Conservation (phyloP, 2,329 filamentous ascomycete genomes). For the Pseudogymnoascus verrucosus region DNA sequence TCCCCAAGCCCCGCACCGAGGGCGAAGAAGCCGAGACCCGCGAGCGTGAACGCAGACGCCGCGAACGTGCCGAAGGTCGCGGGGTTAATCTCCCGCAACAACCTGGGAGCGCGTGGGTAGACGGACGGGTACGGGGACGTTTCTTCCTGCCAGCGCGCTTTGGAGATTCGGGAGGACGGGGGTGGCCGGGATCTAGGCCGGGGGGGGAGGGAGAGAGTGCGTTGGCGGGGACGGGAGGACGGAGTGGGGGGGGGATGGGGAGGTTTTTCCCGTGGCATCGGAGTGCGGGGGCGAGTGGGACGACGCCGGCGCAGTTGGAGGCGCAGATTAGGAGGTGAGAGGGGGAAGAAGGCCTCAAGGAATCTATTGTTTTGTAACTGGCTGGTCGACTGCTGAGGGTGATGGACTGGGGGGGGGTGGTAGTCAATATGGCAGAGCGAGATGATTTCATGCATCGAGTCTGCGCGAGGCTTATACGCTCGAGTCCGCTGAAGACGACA, state of each 20-base stretch:
- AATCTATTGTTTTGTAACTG: no score
- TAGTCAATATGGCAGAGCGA: no score
- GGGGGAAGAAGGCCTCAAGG: no score
- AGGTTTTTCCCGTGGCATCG: background rate
- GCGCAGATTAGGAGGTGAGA: conserved; percentile 12
- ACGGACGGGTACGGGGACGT: background rate
- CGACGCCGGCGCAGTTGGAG: conserved; percentile 29
- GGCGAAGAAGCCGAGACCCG: conserved; percentile 21
- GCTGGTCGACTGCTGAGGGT: no score
- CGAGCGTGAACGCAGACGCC: conserved; percentile 22
- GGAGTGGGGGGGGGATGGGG: background rate
- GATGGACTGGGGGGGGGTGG: no score
- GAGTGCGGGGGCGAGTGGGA: conserved; percentile 11
- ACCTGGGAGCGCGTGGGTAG: conserved; percentile 21
- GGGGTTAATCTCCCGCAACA: conserved; percentile 20
- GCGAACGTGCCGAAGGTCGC: conserved; percentile 15
- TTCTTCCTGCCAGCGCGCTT: background rate
- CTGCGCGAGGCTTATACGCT: no score
- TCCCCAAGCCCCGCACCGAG: conserved; percentile 72
- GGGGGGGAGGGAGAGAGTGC: background rate
- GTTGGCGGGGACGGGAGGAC: background rate
- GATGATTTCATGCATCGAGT: no score
- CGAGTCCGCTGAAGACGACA: no score
- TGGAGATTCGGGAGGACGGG: background rate
- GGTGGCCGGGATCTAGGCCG: background rate